These are phyloP conservation scores for Rhinocladiella similis DNA, from an alignment of 2,329 filamentous ascomycete genomes.

Conservation along the genomic window DNA sequence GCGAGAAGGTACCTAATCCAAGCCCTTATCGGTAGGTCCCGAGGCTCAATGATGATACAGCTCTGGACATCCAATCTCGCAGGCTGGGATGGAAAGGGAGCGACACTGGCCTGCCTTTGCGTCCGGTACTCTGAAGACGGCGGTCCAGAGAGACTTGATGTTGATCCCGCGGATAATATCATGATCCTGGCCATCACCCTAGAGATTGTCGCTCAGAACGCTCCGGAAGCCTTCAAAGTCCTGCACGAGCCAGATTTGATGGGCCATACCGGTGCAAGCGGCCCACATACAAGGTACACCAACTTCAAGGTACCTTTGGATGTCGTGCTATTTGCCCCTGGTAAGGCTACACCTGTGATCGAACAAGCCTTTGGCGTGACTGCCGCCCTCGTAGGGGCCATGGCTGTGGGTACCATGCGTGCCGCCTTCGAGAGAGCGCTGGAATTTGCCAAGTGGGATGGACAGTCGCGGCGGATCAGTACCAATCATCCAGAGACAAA, in stretches of 20 bases:
- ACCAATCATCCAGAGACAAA: conserved; percentile 49
- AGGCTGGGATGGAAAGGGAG: conserved; percentile 56
- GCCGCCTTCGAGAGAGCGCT: conserved; percentile 54
- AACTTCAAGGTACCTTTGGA: conserved; percentile 48
- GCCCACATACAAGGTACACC: conserved; percentile 50
- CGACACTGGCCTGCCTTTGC: conserved; percentile 54
- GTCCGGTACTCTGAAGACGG: conserved; percentile 42
- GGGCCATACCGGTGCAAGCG: conserved; percentile 51
- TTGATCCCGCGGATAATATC: conserved; percentile 36
- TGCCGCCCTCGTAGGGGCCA: conserved; percentile 55
- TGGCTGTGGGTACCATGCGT: conserved; percentile 55
- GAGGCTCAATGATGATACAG: conserved; percentile 28
- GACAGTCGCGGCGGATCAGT: conserved; percentile 47
- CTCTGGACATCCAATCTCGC: conserved; percentile 56
- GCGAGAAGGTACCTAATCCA: conserved; percentile 47
- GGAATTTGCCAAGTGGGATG: conserved; percentile 47
- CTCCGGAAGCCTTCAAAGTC: conserved; percentile 44
- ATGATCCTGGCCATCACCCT: conserved; percentile 54
- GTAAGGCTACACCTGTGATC: conserved; percentile 44
- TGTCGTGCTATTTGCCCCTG: conserved; percentile 48
- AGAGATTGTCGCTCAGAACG: conserved; percentile 47
- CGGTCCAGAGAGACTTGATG: conserved; percentile 26
- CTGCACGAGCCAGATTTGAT: conserved; percentile 47
- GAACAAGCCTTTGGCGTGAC: conserved; percentile 44
- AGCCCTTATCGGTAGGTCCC: no score